These are phyloP conservation scores for Candida insectorum DNA, from an alignment of 805 yeast genomes.

Conservation along the genomic window DNA sequence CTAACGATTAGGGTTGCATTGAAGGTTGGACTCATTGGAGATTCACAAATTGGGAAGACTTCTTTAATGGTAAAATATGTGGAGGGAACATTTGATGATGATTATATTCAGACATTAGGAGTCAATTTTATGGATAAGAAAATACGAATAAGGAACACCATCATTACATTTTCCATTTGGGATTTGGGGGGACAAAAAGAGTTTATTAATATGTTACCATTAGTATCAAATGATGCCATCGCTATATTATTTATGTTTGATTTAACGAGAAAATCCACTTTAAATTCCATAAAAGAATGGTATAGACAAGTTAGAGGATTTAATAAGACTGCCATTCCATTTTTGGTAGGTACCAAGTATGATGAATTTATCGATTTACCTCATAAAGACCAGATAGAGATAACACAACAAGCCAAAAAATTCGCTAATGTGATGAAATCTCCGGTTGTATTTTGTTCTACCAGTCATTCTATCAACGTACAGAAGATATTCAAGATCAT, in stretches of 20 bases:
- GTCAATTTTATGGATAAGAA: conserved; percentile 93
- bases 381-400: conserved; percentile 75
- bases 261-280: conserved; percentile 77
- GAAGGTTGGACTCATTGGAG: conserved; percentile 92
- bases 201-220: conserved; percentile 91
- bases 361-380: conserved; percentile 81
- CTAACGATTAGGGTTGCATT: conserved; percentile 52
- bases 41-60: conserved; percentile 94
- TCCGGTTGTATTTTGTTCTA: conserved; percentile 80
- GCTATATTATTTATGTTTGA: conserved; percentile 88
- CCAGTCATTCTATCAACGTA: conserved; percentile 87
- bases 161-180: conserved; percentile 89
- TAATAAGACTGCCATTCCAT: conserved; percentile 86
- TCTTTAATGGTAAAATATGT: conserved; percentile 95
- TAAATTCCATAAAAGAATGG: conserved; percentile 92
- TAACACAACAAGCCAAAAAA: conserved; percentile 76
- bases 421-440: conserved; percentile 91
- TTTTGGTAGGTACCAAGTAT: conserved; percentile 89
- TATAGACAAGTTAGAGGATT: conserved; percentile 87
- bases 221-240: conserved; percentile 88
- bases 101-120: conserved; percentile 90
- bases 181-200: conserved; percentile 96
- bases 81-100: conserved; percentile 90
- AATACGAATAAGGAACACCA: conserved; percentile 78
- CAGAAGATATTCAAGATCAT: conserved; percentile 92